Base-by-base conservation (phyloP, 257 asterid genomes). In the Solanum neorickii region DNA sequence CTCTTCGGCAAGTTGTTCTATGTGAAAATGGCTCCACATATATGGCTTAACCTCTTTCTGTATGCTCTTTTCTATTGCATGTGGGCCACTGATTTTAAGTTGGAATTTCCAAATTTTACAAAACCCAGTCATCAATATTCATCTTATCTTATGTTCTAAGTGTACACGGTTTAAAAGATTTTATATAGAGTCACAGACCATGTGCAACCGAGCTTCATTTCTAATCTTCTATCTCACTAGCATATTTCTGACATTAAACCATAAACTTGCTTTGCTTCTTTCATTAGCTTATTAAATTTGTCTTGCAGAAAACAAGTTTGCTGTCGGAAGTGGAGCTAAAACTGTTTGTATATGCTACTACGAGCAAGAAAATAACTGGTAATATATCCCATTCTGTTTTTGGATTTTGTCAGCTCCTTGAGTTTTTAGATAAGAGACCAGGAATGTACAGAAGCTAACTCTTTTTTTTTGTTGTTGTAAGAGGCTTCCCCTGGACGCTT, bases 261-360 rank as follows among this genome's bases (percentile, higher is more conserved):
- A 44, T 46, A 8, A 80, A 47, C 42, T 80, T 82, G 29, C 69
- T 87, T 80, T 47, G 59, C 66, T 86, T 87, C 83, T 87, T 73
- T 77, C 37, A 77, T 87, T 72, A 82, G 86, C 78, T 74, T 86
- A 41, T 42, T 20, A 35, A 44, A 84, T 88, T 88, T 29, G 42
- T 60, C 84, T 88, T 89, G 83, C 94, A 97, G 99, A 96, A 89
- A 97, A 97, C 93, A 97, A 97, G 93, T 97, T 97, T 91, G 99
- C 99, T 86, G 99, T 97, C 90, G 99, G 99, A 93, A 97, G 99
- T 91, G 99, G 99, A 87, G 99, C 99, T 87, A 97, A 95, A 93
- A 96, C 99, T 92, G 99, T 97, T 87, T 97, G 99, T 87, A 87
- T 97, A 90, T 97, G 99, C 95, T 97, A 97, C 94, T 97, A 97